These are phyloP conservation scores for Medicago truncatula DNA, from an alignment of 306 rosid genomes.

Conservation along the genomic window DNA sequence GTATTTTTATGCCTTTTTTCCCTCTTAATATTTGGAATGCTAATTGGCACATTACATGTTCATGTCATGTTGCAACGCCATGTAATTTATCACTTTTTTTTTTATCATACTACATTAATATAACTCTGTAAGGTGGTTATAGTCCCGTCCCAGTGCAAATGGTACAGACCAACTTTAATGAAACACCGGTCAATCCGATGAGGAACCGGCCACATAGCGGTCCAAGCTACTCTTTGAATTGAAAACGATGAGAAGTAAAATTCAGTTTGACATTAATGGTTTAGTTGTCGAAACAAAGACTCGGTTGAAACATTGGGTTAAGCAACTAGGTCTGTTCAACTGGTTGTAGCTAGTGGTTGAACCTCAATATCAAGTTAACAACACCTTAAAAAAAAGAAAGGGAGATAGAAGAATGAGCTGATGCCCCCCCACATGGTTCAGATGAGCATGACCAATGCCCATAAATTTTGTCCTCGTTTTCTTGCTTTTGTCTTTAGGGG, in stretches of 20 bases:
- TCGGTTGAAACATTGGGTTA: not conserved
- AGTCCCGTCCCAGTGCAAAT: not conserved
- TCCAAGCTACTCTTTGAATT: not conserved
- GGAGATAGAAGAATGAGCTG: not conserved
- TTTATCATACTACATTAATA: not conserved
- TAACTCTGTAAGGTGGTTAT: no score
- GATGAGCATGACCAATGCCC: not conserved
- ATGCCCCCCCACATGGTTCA: not conserved
- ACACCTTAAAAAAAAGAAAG: no score
- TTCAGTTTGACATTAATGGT: not conserved
- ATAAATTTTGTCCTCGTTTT: constrained; percentile 3
- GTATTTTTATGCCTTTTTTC: not conserved
- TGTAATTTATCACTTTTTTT: not conserved
- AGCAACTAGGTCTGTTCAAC: not conserved
- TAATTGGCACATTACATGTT: not conserved
- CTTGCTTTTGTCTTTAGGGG: not conserved
- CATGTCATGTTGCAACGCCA: not conserved
- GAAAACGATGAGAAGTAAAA: not conserved
- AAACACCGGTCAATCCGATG: not conserved
- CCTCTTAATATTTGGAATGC: not conserved
- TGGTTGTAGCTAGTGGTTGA: not conserved
- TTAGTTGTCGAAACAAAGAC: not conserved
- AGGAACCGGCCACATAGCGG: not conserved
- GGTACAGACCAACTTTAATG: not conserved
- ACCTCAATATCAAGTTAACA: not conserved